phyloP scores from a whole-genome alignment of 805 yeast genomes.

The Teunomyces atbi region DNA sequence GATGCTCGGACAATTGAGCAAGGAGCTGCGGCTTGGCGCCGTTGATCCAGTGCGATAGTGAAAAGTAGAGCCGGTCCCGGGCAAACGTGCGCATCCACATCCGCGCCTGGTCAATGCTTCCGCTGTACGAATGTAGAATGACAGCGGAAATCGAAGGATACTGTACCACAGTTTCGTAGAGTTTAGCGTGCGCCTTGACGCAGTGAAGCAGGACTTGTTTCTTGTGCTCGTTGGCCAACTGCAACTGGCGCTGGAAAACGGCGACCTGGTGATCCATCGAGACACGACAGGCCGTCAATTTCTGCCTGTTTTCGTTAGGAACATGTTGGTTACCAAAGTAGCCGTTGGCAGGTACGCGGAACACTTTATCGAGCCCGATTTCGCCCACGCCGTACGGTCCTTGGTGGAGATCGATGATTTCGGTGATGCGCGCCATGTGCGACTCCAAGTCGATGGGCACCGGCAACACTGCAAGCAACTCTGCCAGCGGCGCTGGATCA shows the following conservation, averaged over 20 bases:
- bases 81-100: conserved; percentile 40
- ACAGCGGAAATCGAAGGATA: conserved; percentile 35
- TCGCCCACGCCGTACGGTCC: conserved; percentile 66
- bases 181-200: conserved; percentile 71
- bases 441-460: conserved; percentile 49
- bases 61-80: conserved; percentile 38
- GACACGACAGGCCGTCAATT: conserved; percentile 49
- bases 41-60: conserved; percentile 54
- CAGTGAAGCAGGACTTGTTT: conserved; percentile 77
- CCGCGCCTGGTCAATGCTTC: conserved; percentile 68
- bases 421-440: conserved; percentile 32
- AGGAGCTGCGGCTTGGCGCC: conserved; percentile 27
- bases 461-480: conserved; percentile 53
- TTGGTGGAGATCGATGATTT: conserved; percentile 14
- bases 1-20: conserved; percentile 12
- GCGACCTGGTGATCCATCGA: conserved; percentile 61
- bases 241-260: conserved; percentile 51
- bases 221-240: conserved; percentile 47
- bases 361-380: conserved; percentile 82
- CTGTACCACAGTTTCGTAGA: conserved; percentile 44
- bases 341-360: conserved; percentile 64
- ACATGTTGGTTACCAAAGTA: conserved; percentile 41
- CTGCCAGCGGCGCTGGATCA: conserved; percentile 33
- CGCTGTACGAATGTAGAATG: conserved; percentile 83
- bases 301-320: conserved; percentile 19